Base-by-base conservation (phyloP, 192 early-diverging fungal species). In the Coemansia guatemalensis region DNA sequence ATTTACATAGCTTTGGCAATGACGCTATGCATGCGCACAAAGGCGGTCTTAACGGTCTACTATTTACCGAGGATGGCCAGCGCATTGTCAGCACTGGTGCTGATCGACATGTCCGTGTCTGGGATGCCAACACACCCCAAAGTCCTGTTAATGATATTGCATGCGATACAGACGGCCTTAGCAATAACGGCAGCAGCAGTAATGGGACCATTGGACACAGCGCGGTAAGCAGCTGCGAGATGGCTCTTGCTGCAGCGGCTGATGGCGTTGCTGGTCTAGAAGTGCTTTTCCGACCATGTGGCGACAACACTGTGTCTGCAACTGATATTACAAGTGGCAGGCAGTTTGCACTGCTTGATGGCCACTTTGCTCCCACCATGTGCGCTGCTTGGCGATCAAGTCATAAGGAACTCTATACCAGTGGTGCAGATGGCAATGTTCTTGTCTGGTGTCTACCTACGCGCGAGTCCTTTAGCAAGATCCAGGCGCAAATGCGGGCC, bases 71-170 rank as follows among this genome's bases (percentile, higher is more conserved):
- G 0, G 86, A 88, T 69, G 88, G 90, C 1, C 62, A 70, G 3
- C 63, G 83, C 30, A 55, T 95, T 12, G 54, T 91, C 48, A 86
- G 83, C 21, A 71, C 81, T 12, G 86, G 83, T 0, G 67, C 80
- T n/a, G 90, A 90, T 64, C 78, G 84, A 26, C 81, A 72, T 47
- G 74, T 90, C 49, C 83, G 84, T 17, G 73, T 88, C 8, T 93
- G 92, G 92, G 33, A 44, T 29, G 50, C 29, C 9, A 51, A 55
- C 2, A 22, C 35, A 1, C 65, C 73, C 4, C 52, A 58, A 9
- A 20, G 21, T 0, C 66, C 62, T 0, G 7, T 48, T 35, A 33
- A 30, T 20, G 60, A 63, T 0, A 53, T 57, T 14, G 39, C 27
- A 20, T 39, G 30, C 3, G 33, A 24, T 11, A 18, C 22, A 35